Base-by-base conservation (phyloP, 164 flowering plant species). In the Malania oleifera region DNA sequence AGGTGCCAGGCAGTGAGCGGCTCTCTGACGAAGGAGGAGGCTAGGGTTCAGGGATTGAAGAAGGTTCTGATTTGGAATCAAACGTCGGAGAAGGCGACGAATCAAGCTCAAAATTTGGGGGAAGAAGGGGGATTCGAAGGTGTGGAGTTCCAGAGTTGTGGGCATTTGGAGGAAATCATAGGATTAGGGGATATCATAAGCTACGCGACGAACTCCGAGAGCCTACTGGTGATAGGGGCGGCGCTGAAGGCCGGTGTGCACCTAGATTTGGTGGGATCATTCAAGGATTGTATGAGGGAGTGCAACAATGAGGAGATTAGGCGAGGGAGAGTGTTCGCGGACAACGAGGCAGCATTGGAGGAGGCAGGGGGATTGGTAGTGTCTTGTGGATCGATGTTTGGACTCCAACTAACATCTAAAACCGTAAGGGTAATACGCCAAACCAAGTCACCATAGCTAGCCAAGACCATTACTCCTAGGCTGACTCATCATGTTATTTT, bases 321-420 rank as follows among this genome's bases (percentile, higher is more conserved):
- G 70, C 76, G 80, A 64, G 98, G 91, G 40, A 82, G 80, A 44
- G 89, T 89, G 51, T 89, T 79, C 58, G 78, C 87, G 29, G 98
- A 93, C 56, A 74, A 75, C 41, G 87, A 77, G 63, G 90, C 72
- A n/a, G 97, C 96, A 0, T 28, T 82, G 77, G 80, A 57, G 59
- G 98, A 93, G 66, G 83, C 97, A 0, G 98, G 98, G 59, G 98
- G 89, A 57, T 46, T 93, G 70, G 85, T 93, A 52, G 96, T n/a
- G n/a, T n/a, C n/a, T n/a, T n/a, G n/a, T n/a, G n/a, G n/a, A n/a
- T n/a, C n/a, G n/a, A n/a, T n/a, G n/a, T n/a, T n/a, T n/a, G n/a
- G n/a, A n/a, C n/a, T n/a, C n/a, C n/a, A n/a, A n/a, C n/a, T n/a
- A n/a, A n/a, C n/a, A n/a, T n/a, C n/a, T n/a, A n/a, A n/a, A n/a